A percentile compares a stretch with the other conserved stretches of the same genome.
Conservation (phyloP, 2,329 filamentous ascomycete genomes). For the Diaporthe vexans region DNA sequence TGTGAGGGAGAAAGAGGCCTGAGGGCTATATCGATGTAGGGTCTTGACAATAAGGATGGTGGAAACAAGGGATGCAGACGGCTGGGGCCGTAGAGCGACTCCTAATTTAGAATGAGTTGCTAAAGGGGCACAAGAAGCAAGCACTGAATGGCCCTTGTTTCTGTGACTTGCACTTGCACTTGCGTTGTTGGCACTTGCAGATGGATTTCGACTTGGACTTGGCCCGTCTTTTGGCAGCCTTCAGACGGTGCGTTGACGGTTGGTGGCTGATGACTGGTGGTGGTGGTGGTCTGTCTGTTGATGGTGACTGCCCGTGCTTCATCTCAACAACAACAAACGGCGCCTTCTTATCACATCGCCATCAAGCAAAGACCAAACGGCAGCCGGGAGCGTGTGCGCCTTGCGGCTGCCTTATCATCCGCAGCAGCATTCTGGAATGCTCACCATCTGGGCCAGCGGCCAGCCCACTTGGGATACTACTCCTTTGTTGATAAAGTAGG, state of each 20-base stretch:
- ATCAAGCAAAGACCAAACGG: neutral
- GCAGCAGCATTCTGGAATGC: neutral
- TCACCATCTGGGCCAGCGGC: neutral
- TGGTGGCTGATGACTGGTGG: neutral
- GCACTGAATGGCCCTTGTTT: neutral
- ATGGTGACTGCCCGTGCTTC: constrained; percentile 6
- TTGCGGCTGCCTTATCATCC: neutral
- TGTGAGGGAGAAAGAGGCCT: neutral
- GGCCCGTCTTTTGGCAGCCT: constrained; percentile 19
- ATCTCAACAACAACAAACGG: neutral
- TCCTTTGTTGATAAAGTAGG: constrained; percentile 17
- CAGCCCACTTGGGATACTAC: neutral
- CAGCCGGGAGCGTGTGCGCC: constrained; percentile 13
- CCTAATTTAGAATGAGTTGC: constrained; percentile 13
- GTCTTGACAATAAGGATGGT: neutral
- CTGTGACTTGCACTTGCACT: constrained; percentile 7
- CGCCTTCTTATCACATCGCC: constrained; percentile 27
- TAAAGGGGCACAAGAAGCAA: constrained; percentile 1
- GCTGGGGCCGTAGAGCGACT: neutral
- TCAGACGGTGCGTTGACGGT: neutral
- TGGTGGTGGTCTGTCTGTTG: neutral
- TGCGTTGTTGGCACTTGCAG: neutral
- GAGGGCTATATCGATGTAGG: neutral
- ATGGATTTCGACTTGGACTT: constrained; percentile 7
- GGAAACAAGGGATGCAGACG: neutral